Percentiles rank a stretch among this genome's conserved stretches.
Conservation (phyloP, 2,329 filamentous ascomycete species). For the Tolypocladium paradoxum region DNA sequence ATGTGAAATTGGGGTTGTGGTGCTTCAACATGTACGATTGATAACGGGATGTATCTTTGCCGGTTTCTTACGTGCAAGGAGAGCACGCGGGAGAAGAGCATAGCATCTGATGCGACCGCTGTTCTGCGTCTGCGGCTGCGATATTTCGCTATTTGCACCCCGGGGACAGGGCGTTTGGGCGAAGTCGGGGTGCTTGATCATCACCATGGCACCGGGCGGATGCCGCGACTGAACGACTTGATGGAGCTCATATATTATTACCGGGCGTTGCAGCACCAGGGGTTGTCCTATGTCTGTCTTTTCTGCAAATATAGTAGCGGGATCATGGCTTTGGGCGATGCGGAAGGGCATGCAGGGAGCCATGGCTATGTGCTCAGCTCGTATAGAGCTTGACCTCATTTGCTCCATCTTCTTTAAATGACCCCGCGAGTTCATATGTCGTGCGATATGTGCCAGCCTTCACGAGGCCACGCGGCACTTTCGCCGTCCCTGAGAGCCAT, state of each 20-base stretch:
- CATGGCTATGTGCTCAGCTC: background rate
- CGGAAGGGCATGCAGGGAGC: background rate
- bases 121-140: background rate
- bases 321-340: background rate
- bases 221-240: background rate
- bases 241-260: background rate
- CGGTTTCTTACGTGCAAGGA: background rate
- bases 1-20: too few species aligned
- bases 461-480: background rate
- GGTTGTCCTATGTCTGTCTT: background rate
- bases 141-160: background rate
- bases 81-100: background rate
- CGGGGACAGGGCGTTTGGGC: background rate
- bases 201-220: background rate
- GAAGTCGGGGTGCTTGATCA: background rate
- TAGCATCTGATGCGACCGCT: background rate
- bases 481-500: background rate
- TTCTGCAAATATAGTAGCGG: background rate
- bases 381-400: background rate
- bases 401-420: background rate
- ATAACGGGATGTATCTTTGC: conserved; percentile 3
- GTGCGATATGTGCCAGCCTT: background rate
- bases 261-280: background rate
- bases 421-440: background rate
- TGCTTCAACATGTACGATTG: conserved; percentile 8